Percentiles rank a stretch among this genome's conserved stretches.
phyloP scores from a whole-genome alignment of 352 stramenopile species.

The Saprolegnia diclina region DNA sequence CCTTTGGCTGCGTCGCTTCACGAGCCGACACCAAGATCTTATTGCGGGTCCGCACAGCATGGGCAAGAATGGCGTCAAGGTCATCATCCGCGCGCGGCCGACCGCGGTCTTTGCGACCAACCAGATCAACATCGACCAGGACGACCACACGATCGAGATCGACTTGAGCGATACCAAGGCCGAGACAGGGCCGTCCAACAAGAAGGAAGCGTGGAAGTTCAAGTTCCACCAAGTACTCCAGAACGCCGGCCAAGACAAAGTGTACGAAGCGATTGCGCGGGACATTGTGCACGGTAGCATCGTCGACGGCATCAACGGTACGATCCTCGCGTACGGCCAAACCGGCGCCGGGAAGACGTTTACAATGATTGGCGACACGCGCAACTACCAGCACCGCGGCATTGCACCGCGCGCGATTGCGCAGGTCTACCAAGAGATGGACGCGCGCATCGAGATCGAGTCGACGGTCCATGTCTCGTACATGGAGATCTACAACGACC shows the following conservation, averaged over 20 bases:
- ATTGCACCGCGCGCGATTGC: constrained; percentile 82
- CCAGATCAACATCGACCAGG: constrained; percentile 73
- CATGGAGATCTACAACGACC: constrained; percentile 96
- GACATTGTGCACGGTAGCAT: constrained; percentile 86
- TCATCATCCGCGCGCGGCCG: constrained; percentile 79
- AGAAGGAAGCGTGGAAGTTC: constrained; percentile 83
- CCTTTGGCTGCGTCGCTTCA: constrained; percentile 1
- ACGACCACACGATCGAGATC: constrained; percentile 71
- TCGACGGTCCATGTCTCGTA: constrained; percentile 88
- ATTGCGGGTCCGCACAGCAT: constrained; percentile 26
- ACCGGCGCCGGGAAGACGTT: constrained; percentile 88
- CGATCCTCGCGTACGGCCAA: constrained; percentile 85
- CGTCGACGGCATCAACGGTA: constrained; percentile 85
- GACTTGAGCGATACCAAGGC: constrained; percentile 31
- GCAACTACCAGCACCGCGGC: constrained; percentile 87
- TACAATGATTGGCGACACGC: constrained; percentile 89
- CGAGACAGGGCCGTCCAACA: constrained; percentile 48
- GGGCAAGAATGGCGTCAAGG: constrained; percentile 65
- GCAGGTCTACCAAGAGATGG: constrained; percentile 87
- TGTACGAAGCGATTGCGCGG: constrained; percentile 85
- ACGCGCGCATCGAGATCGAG: constrained; percentile 82
- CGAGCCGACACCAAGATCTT: no score
- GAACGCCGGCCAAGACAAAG: constrained; percentile 85
- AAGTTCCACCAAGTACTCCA: constrained; percentile 91
- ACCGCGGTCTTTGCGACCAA: constrained; percentile 66